Base-by-base conservation (phyloP, 176 grass and related monocot genomes). In the Aechmea fasciata region DNA sequence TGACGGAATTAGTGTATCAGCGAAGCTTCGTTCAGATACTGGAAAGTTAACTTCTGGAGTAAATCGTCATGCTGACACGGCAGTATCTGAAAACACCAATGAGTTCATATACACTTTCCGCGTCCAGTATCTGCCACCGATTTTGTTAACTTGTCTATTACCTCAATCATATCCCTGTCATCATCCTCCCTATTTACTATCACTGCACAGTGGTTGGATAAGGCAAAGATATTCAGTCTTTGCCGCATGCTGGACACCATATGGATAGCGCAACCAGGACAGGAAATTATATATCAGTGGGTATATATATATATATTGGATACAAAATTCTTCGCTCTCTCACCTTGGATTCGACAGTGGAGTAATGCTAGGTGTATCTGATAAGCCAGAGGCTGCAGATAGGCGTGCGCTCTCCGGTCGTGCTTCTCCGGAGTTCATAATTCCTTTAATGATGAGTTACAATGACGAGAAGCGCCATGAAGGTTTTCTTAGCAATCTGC, bases 371-470 rank as follows among this genome's bases (percentile, higher is more conserved):
- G 68, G 75, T 77, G 71, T 74, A 69, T 51, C 50, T 64, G 22
- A 71, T 71, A 59, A 66, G 69, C 61, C 51, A 80, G 72, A 81
- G 64, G 19, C 3, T 51, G 69, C 57, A 55, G 83, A 87, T 79
- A 74, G 70, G 41, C 78, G 82, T 71, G 79, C 84, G 47, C 72
- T 74, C 79, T 29, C 76, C 49, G 69, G 69, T 63, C 59, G 53
- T 71, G 65, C 26, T 71, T 13, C 52, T 57, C 84, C 81, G 17
- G 88, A 87, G 78, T 59, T 73, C 52, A 67, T 79, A 68, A 91
- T 91, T 87, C 82, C 88, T n/a, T 84, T 75, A 64, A 76, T 91
- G 70, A 91, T 82, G 49, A 84, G 75, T 79, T 87, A 77, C 54
- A 82, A 87, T 65, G 73, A 84, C n/a, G 74, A 74, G 33, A 84